These are phyloP conservation scores for Kodamaea plutei DNA, from an alignment of 1,139 yeast species.

Conservation along the genomic window DNA sequence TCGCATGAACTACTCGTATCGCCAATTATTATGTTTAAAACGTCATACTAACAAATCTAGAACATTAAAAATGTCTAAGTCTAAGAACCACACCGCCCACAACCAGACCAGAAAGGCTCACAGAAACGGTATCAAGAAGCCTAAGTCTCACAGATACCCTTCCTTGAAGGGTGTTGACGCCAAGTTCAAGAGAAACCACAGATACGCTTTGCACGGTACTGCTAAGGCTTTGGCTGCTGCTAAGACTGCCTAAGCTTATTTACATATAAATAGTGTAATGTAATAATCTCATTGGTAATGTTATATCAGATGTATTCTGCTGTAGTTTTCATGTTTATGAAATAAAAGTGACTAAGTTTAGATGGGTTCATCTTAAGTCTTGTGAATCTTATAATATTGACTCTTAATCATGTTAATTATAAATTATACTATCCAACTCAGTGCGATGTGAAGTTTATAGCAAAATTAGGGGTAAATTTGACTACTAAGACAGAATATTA, in stretches of 20 bases:
- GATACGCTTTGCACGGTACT: constrained; percentile 97
- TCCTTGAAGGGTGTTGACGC: constrained; percentile 98
- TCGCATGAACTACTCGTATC: no score
- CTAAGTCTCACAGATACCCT: constrained; percentile 96
- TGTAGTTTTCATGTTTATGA: no score
- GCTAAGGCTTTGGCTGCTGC: constrained; percentile 88
- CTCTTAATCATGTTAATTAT: no score
- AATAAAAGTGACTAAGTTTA: no score
- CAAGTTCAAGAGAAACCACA: constrained; percentile 99
- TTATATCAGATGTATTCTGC: no score
- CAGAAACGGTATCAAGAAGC: constrained; percentile 99
- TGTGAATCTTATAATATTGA: no score
- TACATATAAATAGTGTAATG: constrained; percentile 6
- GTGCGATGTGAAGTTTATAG: no score
- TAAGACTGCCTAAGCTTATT: constrained; percentile 41
- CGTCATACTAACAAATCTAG: constrained; percentile 34
- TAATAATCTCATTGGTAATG: constrained; percentile 5
- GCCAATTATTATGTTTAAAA: no score
- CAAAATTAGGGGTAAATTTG: no score
- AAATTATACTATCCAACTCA: no score
- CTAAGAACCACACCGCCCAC: constrained; percentile 99
- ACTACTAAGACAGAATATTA: no score
- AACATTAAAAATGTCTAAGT: constrained; percentile 72
- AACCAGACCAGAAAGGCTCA: constrained; percentile 99
- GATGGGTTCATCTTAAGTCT: no score